These are phyloP conservation scores for Pseudomonodictys pantanalensis DNA, from an alignment of 495 filamentous ascomycete genomes.

Conservation along the genomic window DNA sequence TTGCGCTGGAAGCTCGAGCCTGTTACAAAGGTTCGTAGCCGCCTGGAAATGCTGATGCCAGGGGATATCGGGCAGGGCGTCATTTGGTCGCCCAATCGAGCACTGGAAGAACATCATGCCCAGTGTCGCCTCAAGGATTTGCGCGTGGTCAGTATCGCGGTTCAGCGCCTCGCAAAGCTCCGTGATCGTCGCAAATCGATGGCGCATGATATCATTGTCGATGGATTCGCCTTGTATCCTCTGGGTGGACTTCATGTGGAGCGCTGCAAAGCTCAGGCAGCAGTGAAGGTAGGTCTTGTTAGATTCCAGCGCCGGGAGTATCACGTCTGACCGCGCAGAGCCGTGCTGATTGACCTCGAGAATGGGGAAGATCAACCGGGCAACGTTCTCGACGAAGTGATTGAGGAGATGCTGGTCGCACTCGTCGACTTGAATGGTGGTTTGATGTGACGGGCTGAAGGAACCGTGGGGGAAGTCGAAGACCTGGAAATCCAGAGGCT, in stretches of 20 bases:
- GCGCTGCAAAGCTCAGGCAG: constrained; percentile 92
- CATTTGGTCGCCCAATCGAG: constrained; percentile 81
- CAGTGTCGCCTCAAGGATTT: constrained; percentile 90
- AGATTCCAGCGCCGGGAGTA: constrained; percentile 78
- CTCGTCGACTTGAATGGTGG: constrained; percentile 82
- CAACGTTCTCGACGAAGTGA: constrained; percentile 86
- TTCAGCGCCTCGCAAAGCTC: constrained; percentile 81
- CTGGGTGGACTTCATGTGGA: constrained; percentile 82
- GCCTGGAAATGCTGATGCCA: constrained; percentile 98
- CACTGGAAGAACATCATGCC: constrained; percentile 98
- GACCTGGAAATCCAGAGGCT: constrained; percentile 67
- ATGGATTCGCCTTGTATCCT: constrained; percentile 68
- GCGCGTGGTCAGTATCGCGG: constrained; percentile 73
- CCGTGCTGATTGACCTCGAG: constrained; percentile 84
- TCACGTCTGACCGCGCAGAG: constrained; percentile 69
- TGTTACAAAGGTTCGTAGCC: constrained; percentile 73
- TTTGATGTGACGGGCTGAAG: constrained; percentile 54
- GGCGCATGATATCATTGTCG: constrained; percentile 89
- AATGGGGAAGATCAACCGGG: constrained; percentile 86
- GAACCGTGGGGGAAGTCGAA: constrained; percentile 69
- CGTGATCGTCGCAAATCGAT: constrained; percentile 84
- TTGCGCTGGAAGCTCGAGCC: constrained; percentile 70
- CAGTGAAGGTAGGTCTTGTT: constrained; percentile 95
- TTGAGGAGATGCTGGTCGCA: constrained; percentile 81
- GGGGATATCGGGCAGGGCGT: constrained; percentile 86